phyloP scores from a whole-genome alignment of 1,139 yeast species.

The Wickerhamiella infanticola region DNA sequence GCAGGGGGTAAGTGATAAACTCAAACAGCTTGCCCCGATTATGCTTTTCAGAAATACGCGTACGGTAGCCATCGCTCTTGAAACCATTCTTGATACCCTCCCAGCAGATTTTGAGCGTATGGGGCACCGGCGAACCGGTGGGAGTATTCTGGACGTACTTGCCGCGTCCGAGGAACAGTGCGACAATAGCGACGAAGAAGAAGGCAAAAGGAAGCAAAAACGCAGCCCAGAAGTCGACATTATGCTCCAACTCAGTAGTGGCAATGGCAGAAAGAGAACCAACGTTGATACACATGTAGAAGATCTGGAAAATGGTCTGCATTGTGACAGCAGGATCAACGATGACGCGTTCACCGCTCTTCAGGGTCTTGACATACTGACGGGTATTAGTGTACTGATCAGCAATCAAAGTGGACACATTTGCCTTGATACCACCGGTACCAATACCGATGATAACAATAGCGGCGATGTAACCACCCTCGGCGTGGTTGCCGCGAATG shows the following conservation, averaged over 20 bases:
- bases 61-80: slow-evolving; percentile 14
- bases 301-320: slow-evolving; percentile 59
- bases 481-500: slow-evolving; percentile 28
- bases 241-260: slow-evolving; percentile 55
- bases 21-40: slow-evolving; percentile 5
- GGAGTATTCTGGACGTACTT: slow-evolving; percentile 47
- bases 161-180: slow-evolving; percentile 41
- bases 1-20: slow-evolving; percentile 5
- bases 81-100: slow-evolving; percentile 36
- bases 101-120: slow-evolving; percentile 36
- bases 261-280: slow-evolving; percentile 71
- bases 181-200: slow-evolving; percentile 45
- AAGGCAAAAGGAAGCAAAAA: slow-evolving; percentile 48
- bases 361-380: slow-evolving; percentile 43
- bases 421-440: slow-evolving; percentile 71
- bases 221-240: slow-evolving; percentile 67
- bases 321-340: slow-evolving; percentile 57
- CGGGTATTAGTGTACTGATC: slow-evolving; percentile 50
- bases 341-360: slow-evolving; percentile 51
- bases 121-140: slow-evolving; percentile 44
- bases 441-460: slow-evolving; percentile 61
- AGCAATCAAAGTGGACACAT: slow-evolving; percentile 63
- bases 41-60: background rate
- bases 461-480: slow-evolving; percentile 39
- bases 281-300: slow-evolving; percentile 66